Conservation (phyloP, 2,329 filamentous ascomycete species). For the Hypoxylon sp. region DNA sequence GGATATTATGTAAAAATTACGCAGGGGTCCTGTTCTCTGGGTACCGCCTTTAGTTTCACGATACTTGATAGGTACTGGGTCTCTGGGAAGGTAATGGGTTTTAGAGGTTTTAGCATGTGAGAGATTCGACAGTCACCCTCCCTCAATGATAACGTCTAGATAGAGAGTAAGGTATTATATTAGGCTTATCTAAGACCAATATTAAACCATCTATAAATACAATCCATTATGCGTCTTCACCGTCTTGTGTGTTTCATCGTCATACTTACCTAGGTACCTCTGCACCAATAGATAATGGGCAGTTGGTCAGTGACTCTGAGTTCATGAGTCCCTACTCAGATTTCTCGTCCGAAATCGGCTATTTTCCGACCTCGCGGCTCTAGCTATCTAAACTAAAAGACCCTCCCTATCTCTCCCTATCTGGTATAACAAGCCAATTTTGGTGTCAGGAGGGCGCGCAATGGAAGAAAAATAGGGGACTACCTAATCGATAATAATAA, state of each 20-base stretch:
- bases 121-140: neutral
- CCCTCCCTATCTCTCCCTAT: slow-evolving; percentile 22
- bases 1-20: slow-evolving; percentile 20
- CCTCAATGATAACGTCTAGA: neutral
- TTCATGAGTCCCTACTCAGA: slow-evolving; percentile 10
- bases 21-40: neutral
- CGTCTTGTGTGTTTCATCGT: slow-evolving; percentile 19
- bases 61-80: neutral
- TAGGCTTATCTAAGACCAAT: slow-evolving; percentile 1
- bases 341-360: slow-evolving; percentile 42
- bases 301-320: slow-evolving; percentile 24
- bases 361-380: slow-evolving; percentile 19
- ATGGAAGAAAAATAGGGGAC: slow-evolving; percentile 19
- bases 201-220: slow-evolving; percentile 5
- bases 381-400: slow-evolving; percentile 31
- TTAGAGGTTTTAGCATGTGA: too few species aligned
- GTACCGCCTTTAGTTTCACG: neutral
- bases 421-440: slow-evolving; percentile 6
- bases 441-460: slow-evolving; percentile 23
- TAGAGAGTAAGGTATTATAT: neutral
- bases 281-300: slow-evolving; percentile 22
- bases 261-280: neutral
- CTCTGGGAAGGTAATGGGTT: too few species aligned
- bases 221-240: slow-evolving; percentile 6
- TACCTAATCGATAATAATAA: slow-evolving; percentile 21